These are phyloP conservation scores for Cutaneotrichosporon cyanovorans DNA, from an alignment of 1,284 basidiomycete species.

Conservation along the genomic window DNA sequence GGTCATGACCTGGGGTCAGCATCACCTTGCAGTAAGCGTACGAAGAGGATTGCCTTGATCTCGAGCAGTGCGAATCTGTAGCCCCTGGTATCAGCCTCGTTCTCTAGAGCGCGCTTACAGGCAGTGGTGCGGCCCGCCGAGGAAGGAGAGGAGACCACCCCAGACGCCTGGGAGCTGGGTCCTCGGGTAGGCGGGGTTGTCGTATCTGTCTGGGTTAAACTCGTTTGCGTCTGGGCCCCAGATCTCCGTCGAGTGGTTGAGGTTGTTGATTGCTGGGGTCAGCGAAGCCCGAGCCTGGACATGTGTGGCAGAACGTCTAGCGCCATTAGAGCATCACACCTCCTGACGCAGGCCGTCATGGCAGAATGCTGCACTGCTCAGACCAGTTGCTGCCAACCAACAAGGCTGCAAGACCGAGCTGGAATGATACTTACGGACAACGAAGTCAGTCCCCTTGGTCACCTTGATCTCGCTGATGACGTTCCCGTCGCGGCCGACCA, in stretches of 20 bases:
- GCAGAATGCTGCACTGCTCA: background rate
- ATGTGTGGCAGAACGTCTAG: too few species aligned
- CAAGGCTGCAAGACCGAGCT: too few species aligned
- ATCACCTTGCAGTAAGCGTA: constrained; percentile 15
- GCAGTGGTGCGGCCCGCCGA: constrained; percentile 60
- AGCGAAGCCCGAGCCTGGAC: constrained; percentile 15
- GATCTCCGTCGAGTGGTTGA: constrained; percentile 55
- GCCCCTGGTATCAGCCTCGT: constrained; percentile 41
- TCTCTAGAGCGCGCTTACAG: constrained; percentile 42
- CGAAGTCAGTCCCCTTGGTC: constrained; percentile 33
- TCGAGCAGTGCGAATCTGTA: constrained; percentile 63
- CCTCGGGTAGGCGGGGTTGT: constrained; percentile 26
- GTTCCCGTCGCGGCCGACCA: constrained; percentile 42
- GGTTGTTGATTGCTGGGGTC: constrained; percentile 20
- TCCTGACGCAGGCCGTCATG: too few species aligned
- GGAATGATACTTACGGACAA: constrained; percentile 38
- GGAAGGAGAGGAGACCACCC: constrained; percentile 59
- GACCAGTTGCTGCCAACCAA: background rate
- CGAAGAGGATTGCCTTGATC: constrained; percentile 57
- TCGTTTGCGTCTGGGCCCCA: constrained; percentile 65
- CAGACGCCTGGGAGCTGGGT: constrained; percentile 56
- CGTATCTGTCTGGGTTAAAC: constrained; percentile 49
- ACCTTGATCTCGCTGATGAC: constrained; percentile 36
- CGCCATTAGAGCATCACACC: background rate
- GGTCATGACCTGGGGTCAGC: background rate